phyloP scores from a whole-genome alignment of 768 basidiomycete species.

The Boletus sensibilis region DNA sequence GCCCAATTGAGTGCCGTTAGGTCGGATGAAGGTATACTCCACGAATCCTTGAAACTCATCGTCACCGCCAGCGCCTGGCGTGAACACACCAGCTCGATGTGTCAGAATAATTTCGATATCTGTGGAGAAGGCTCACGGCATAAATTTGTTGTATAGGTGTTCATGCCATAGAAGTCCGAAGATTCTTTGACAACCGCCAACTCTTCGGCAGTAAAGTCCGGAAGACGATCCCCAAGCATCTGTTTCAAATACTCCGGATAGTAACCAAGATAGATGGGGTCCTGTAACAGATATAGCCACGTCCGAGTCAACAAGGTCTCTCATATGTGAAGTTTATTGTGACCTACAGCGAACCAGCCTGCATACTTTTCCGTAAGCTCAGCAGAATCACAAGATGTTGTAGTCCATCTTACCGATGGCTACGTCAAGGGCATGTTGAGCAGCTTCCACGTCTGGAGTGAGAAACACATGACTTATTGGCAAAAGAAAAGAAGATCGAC shows the following conservation, averaged over 20 bases:
- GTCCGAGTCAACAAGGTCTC: not conserved
- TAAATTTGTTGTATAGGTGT: constrained; percentile 68
- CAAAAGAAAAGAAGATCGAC: not conserved
- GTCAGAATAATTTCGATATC: not conserved
- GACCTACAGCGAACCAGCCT: constrained; percentile 61
- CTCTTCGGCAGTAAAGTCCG: constrained; percentile 57
- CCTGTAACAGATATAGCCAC: constrained; percentile 33
- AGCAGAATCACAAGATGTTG: constrained; percentile 23
- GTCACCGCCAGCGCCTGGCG: constrained; percentile 53
- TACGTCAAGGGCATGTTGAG: constrained; percentile 70
- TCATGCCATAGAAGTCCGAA: constrained; percentile 72
- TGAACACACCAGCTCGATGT: not conserved
- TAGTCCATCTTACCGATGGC: constrained; percentile 56
- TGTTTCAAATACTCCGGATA: constrained; percentile 61
- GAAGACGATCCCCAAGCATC: constrained; percentile 57
- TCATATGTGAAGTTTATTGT: not conserved
- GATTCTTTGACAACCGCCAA: constrained; percentile 57
- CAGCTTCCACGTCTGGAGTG: constrained; percentile 59
- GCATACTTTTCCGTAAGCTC: constrained; percentile 16
- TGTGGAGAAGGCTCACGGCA: constrained; percentile 41
- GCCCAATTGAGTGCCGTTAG: constrained; percentile 63
- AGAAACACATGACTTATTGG: not conserved
- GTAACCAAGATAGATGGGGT: constrained; percentile 69
- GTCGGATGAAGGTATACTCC: constrained; percentile 59
- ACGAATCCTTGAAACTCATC: constrained; percentile 64